Base-by-base conservation (phyloP, 2,329 filamentous ascomycete genomes). In the Xylaria polymorpha region DNA sequence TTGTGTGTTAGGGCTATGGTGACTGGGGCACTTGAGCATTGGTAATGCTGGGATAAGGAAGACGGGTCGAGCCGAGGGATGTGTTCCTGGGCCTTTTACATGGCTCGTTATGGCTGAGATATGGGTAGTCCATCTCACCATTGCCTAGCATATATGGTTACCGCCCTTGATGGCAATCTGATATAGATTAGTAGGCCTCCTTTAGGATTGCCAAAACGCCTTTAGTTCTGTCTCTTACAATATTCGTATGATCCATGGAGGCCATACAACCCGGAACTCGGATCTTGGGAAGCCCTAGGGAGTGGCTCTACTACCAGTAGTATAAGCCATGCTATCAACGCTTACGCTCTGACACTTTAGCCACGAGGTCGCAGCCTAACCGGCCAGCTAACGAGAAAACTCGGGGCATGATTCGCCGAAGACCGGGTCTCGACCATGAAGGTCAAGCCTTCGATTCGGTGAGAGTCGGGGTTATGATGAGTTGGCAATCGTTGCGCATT, bases 401-500 rank as follows among this genome's bases (percentile, higher is more conserved):
- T 53, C 25, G 48, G 39, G 32, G 8, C 29, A 51, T 65, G 58
- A 68, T 68, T 68, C 35, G 61, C 51, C 50, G 51, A 56, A 37
- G 48, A n/a, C 35, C 32, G 14, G 61, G 61, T 39, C 61, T 56
- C 57, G 55, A 22, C 61, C 48, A 51, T 29, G n/a, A 62, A 14
- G 37, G 20, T 48, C 43, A 22, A 57, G 46, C 56, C 53, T 53
- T 50, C 39, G 60, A 18, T 64, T 67, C 67, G 68, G 64, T 72
- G 59, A 68, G 61, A 61, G 51, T 66, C 37, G 37, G 68, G n/a
- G 39, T 63, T 18, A 44, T 72, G 70, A 64, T 72, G 56, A 46
- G 68, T 51, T 66, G 68, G 64, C 64, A 63, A 37, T 63, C 37
- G 39, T 53, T 53, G 29, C 48, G 50, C 67, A 66, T 65, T 53